These are phyloP conservation scores for Nyctanthes arbortristis DNA, from an alignment of 257 asterid genomes.

Conservation along the genomic window DNA sequence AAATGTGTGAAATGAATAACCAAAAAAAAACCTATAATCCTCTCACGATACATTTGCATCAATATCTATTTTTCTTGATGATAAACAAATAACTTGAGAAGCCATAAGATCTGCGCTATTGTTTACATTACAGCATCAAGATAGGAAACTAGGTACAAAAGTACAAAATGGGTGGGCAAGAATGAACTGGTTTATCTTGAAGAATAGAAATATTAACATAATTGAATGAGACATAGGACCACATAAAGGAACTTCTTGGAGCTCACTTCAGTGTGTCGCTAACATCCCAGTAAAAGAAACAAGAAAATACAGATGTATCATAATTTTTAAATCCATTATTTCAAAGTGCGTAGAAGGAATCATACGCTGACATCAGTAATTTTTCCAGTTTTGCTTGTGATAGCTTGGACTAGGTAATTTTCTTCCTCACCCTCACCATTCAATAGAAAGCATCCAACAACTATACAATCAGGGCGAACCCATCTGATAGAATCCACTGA, in stretches of 20 bases:
- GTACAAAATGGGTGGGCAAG: not conserved
- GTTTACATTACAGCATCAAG: not conserved
- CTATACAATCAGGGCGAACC: conserved; percentile 79
- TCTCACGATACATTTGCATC: conserved; percentile 1
- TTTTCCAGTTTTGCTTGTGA: conserved; percentile 57
- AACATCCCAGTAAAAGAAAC: not conserved
- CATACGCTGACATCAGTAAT: conserved; percentile 57
- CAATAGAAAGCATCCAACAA: conserved; percentile 73
- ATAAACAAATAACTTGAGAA: not conserved
- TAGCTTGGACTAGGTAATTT: conserved; percentile 70
- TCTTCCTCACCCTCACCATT: conserved; percentile 68
- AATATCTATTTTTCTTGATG: conserved; percentile 1
- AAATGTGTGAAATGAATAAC: conserved; percentile 5
- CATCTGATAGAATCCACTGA: conserved; percentile 89
- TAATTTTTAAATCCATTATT: not conserved
- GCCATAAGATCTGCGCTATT: no score
- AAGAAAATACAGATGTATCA: not conserved
- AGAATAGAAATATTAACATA: no score
- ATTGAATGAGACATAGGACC: not conserved
- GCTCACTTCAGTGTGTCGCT: not conserved
- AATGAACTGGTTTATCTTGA: not conserved
- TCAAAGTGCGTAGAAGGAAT: conserved; percentile 8
- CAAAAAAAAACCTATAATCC: conserved; percentile 13
- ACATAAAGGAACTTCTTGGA: not conserved
- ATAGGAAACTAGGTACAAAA: not conserved